Evolutionary conservation across 139 green algal species (phyloP).

Genomic region (Picochlorum sp.): DNA sequence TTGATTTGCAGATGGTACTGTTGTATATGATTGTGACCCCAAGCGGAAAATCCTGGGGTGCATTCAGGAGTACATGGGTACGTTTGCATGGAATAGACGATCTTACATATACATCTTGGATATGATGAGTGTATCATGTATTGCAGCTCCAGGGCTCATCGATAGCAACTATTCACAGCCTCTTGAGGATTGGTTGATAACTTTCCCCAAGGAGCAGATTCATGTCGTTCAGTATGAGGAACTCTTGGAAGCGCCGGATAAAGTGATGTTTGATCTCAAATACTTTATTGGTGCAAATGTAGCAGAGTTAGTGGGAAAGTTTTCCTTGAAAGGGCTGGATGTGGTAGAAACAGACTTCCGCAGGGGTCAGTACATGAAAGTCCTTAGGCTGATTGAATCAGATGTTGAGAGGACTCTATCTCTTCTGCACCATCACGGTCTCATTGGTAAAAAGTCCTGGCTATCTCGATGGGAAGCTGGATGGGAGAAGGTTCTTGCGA

Average conservation of each 20-base stretch:
- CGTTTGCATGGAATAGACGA: neutral
- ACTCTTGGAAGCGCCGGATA: slow-evolving; percentile 6
- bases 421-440: slow-evolving; percentile 5
- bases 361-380: slow-evolving; percentile 9
- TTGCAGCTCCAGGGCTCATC: slow-evolving; percentile 5
- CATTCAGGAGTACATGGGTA: neutral
- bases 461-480: slow-evolving; percentile 6
- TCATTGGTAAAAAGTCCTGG: slow-evolving; percentile 1
- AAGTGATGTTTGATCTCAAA: slow-evolving; percentile 11
- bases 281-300: slow-evolving; percentile 6
- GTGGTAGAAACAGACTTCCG: neutral
- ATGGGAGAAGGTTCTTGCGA: neutral
- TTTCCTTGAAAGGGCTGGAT: neutral
- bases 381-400: neutral
- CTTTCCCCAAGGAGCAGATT: slow-evolving; percentile 5
- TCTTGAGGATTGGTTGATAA: slow-evolving; percentile 1
- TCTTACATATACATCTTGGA: neutral
- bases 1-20: neutral
- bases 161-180: slow-evolving; percentile 12
- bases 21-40: neutral
- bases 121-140: neutral
- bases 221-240: slow-evolving; percentile 13
- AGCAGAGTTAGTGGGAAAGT: neutral
- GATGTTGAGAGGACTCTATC: neutral
- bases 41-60: neutral